Conservation (phyloP, 2,329 filamentous ascomycete species). For the Nemania diffusa region DNA sequence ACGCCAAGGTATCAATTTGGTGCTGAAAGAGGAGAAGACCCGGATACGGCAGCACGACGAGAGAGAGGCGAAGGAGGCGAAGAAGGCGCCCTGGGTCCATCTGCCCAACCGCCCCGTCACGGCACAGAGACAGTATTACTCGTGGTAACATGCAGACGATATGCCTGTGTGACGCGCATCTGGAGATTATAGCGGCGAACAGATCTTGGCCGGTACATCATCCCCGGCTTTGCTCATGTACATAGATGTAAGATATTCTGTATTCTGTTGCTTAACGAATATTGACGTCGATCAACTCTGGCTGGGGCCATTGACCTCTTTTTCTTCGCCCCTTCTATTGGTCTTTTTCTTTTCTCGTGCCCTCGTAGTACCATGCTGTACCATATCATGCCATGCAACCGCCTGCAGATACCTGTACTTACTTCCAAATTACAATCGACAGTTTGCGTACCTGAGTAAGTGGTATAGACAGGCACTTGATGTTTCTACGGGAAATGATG, state of each 20-base stretch:
- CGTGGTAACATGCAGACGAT: slow-evolving; percentile 78
- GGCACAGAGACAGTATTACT: slow-evolving; percentile 88
- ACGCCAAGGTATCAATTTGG: slow-evolving; percentile 73
- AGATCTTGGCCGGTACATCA: neutral
- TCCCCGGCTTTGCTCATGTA: slow-evolving; percentile 28
- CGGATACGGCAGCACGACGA: slow-evolving; percentile 83
- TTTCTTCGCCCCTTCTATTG: neutral
- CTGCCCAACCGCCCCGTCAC: slow-evolving; percentile 87
- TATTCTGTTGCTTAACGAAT: slow-evolving; percentile 20
- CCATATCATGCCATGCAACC: too few relatives aligned
- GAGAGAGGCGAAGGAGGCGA: slow-evolving; percentile 77
- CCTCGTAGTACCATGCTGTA: too few relatives aligned
- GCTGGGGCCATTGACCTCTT: neutral
- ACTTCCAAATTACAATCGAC: too few relatives aligned
- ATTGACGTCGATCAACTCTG: neutral
- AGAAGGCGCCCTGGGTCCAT: slow-evolving; percentile 85
- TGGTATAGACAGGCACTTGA: too few relatives aligned
- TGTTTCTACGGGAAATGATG: too few relatives aligned
- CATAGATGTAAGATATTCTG: slow-evolving; percentile 40
- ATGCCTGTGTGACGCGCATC: neutral
- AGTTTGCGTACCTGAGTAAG: too few relatives aligned
- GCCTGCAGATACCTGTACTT: too few relatives aligned
- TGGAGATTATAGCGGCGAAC: neutral
- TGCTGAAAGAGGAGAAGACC: slow-evolving; percentile 95
- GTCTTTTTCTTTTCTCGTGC: neutral